Evolutionary conservation across 2,329 filamentous ascomycete species (phyloP), one percentile per base, ranked within the genome.

Genomic region (Trichoderma hamatum): DNA sequence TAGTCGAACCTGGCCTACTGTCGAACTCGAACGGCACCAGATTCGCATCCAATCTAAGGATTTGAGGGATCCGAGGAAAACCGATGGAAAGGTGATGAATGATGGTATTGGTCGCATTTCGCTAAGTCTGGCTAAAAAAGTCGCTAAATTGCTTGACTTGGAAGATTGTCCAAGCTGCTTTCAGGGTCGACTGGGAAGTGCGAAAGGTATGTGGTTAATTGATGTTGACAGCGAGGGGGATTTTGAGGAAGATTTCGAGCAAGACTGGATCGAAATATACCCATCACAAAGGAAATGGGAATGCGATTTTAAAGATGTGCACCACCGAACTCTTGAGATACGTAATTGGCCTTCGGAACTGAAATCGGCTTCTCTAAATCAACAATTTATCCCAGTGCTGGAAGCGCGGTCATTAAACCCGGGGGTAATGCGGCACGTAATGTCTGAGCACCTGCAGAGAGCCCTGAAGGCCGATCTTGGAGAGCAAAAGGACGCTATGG

Each of bases 131-230:
- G 89, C 87, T 0, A 75, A 78, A 1, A 80, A 80, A 52, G 82
- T 93, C 5, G 83, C 85, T 30, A 75, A 82, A 0, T 70, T 71
- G 0, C 81, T 91, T 10, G 85, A 84, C 0, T 77, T 90, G 0
- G 72, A 76, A 0, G 82, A 85, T n/a, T 76, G 86, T 0, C 90
- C 91, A 0, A 86, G 86, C 39, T 89, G 85, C 0, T 89, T 90
- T 56, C 92, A 95, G 76, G 91, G 83, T 1, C 86, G 92, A 0
- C 85, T 94, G 43, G 90, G 88, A 11, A 87, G 90, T 21, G 90
- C 90, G 0, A 95, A 95, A 76, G 92, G 92, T 0, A 82, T 94
- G 72, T 94, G 91, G 92, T 84, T 90, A 58, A 78, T 90, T 5
- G 88, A 90, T 72, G 80, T 82, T 0, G 74, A 80, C 0, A 83